Evolutionary conservation across 75 land plant genomes (phyloP).

Genomic region (Sequoia sempervirens): DNA sequence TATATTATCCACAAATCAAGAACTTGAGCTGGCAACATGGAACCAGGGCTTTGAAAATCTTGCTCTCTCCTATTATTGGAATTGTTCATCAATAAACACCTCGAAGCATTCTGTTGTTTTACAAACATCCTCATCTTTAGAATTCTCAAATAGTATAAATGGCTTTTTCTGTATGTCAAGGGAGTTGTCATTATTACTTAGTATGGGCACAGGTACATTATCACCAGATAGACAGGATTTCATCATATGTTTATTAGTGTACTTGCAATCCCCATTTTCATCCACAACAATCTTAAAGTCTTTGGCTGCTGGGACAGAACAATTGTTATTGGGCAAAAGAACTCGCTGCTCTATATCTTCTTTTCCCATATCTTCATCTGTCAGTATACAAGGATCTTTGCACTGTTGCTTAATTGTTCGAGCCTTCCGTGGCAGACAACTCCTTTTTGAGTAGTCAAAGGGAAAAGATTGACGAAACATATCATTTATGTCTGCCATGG

Average conservation of each 20-base stretch:
- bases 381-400: neutral
- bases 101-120: neutral
- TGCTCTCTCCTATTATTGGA: neutral
- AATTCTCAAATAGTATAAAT: neutral
- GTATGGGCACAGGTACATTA: neutral
- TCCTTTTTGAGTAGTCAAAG: slow-evolving; percentile 15
- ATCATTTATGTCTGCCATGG: slow-evolving; percentile 66
- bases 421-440: neutral
- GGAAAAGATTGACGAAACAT: slow-evolving; percentile 82
- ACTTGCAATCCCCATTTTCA: neutral
- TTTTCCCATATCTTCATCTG: neutral
- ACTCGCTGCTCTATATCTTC: neutral
- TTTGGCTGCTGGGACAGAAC: neutral
- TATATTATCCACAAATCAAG: neutral
- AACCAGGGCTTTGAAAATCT: neutral
- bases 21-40: neutral
- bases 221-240: neutral
- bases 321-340: neutral
- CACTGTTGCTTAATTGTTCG: neutral
- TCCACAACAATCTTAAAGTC: neutral
- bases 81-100: slow-evolving; percentile 11
- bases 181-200: neutral
- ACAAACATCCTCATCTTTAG: neutral
- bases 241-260: neutral
- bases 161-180: neutral